Percentiles rank a stretch among this genome's conserved stretches.
Conservation (phyloP, 345 rosid genomes). For the Eucalyptus camaldulensis region DNA sequence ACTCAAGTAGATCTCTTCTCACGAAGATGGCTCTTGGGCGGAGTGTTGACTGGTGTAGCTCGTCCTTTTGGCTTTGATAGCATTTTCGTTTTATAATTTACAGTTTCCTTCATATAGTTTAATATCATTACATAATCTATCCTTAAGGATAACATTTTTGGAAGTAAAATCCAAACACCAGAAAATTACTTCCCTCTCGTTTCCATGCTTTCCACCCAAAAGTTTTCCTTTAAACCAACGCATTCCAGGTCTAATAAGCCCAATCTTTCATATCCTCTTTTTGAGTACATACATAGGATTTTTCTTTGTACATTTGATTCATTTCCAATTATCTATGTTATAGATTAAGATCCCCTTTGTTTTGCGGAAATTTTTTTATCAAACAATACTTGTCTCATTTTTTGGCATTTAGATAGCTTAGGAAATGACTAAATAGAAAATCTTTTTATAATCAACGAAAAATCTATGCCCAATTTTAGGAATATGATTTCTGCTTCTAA, state of each 20-base stretch:
- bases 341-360: too few species aligned
- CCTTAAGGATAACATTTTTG: background rate
- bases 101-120: background rate
- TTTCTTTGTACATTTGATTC: background rate
- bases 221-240: background rate
- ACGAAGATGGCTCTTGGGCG: too few species aligned
- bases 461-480: background rate
- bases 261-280: background rate
- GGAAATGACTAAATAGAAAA: background rate
- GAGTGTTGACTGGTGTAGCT: too few species aligned
- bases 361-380: background rate
- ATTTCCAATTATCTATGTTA: background rate
- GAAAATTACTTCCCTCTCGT: background rate
- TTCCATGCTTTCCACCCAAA: background rate
- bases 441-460: background rate
- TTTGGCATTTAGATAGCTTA: fast-evolving
- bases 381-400: background rate
- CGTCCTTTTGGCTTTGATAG: too few species aligned
- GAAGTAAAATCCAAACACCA: background rate
- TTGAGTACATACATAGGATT: background rate
- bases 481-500: too few species aligned
- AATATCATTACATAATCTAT: background rate
- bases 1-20: background rate
- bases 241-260: background rate
- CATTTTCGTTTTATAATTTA: background rate